A percentile compares a stretch with the other conserved stretches of the same genome.
Evolutionary conservation across 495 filamentous ascomycete species (phyloP).

Genomic region (Hypoxylon fuscum): DNA sequence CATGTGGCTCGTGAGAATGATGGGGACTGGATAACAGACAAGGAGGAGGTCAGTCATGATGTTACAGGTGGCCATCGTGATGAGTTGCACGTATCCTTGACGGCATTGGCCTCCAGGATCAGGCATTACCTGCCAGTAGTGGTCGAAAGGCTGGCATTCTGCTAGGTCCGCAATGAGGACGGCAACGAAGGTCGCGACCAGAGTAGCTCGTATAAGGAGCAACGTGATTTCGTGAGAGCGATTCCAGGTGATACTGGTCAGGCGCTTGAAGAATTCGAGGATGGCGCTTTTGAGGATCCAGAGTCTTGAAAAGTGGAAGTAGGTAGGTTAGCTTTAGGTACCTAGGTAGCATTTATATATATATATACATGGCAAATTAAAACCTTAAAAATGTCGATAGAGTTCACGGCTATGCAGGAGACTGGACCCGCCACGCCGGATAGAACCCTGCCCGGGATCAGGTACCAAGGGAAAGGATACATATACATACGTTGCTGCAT

Average conservation of each 20-base stretch:
- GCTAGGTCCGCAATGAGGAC: conserved; percentile 81
- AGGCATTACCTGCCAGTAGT: conserved; percentile 92
- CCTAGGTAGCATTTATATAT: no score
- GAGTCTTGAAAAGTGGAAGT: conserved; percentile 66
- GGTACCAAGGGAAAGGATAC: conserved; percentile 41
- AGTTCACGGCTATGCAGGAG: not conserved
- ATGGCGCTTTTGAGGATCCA: conserved; percentile 94
- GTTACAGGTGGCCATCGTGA: conserved; percentile 87
- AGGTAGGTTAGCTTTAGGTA: conserved; percentile 37
- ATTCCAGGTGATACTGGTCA: conserved; percentile 73
- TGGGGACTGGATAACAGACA: conserved; percentile 85
- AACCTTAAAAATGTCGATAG: not conserved
- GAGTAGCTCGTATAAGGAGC: conserved; percentile 73
- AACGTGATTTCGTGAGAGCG: conserved; percentile 73
- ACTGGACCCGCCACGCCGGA: not conserved
- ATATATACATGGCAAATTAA: no score
- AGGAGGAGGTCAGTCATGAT: conserved; percentile 88
- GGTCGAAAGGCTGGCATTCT: conserved; percentile 84
- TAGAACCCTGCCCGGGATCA: not conserved
- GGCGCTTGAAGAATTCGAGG: conserved; percentile 86
- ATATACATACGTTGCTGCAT: conserved; percentile 71
- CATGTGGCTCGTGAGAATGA: conserved; percentile 81
- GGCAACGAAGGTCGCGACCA: conserved; percentile 77
- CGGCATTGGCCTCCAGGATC: conserved; percentile 88
- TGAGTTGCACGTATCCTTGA: conserved; percentile 81